Percentiles rank a stretch among this genome's conserved stretches.
Conservation (phyloP, 148 eudicot genomes). For the Camellia granthamiana region DNA sequence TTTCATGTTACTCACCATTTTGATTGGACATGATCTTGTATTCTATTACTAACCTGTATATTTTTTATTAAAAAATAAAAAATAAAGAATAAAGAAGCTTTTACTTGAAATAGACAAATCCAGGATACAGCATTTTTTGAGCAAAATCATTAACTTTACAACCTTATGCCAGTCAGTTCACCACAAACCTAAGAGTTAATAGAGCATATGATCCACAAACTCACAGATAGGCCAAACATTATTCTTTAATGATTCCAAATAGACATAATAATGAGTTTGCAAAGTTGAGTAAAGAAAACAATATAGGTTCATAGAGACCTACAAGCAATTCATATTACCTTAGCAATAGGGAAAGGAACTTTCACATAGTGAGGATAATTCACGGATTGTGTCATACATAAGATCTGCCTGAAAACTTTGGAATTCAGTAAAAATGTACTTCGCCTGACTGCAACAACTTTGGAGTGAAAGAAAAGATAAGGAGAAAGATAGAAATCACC, state of each 20-base stretch:
- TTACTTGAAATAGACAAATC: background rate
- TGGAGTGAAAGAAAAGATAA: conserved; percentile 1
- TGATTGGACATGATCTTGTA: too few species aligned
- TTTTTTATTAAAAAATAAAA: too few species aligned
- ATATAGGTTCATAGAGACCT: background rate
- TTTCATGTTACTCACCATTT: background rate
- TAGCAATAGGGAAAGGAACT: conserved; percentile 82
- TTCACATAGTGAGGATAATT: conserved; percentile 87
- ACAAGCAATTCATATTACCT: conserved; percentile 34
- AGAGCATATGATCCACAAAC: conserved; percentile 8
- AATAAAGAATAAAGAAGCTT: too few species aligned
- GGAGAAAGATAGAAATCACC: conserved; percentile 32
- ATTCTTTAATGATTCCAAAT: background rate
- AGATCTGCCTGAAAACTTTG: conserved; percentile 68
- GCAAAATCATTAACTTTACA: background rate
- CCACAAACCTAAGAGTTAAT: background rate
- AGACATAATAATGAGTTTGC: background rate
- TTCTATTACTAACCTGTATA: too few species aligned
- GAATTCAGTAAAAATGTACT: conserved; percentile 15
- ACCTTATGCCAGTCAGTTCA: background rate
- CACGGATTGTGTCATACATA: conserved; percentile 84
- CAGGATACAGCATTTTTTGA: background rate
- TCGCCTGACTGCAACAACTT: conserved; percentile 7
- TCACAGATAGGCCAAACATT: background rate
- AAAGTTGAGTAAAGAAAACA: background rate